phyloP scores from a whole-genome alignment of 2,329 filamentous ascomycete species.

The Dissoconium aciculare region DNA sequence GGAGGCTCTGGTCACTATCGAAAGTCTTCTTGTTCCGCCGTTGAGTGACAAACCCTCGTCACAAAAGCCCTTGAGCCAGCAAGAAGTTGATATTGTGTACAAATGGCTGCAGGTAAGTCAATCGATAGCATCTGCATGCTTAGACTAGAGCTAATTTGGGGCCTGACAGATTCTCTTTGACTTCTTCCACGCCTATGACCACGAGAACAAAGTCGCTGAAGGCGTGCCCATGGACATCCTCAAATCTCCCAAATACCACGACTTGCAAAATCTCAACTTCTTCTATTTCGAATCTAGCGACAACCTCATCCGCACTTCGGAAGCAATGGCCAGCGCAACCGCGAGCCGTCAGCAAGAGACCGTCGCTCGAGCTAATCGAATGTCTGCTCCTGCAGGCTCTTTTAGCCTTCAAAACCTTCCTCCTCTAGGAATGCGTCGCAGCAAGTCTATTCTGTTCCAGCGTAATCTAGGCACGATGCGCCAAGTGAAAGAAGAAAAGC shows the following conservation, averaged over 20 bases:
- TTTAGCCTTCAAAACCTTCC: constrained; percentile 16
- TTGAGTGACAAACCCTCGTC: constrained; percentile 85
- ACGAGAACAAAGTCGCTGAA: constrained; percentile 64
- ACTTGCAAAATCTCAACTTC: constrained; percentile 90
- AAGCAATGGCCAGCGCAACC: constrained; percentile 83
- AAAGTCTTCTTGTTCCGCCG: constrained; percentile 78
- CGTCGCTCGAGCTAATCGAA: constrained; percentile 39
- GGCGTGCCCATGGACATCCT: constrained; percentile 83
- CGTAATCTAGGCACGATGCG: constrained; percentile 93
- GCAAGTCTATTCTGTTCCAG: constrained; percentile 67
- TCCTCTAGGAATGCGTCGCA: constrained; percentile 27
- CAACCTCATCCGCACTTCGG: constrained; percentile 83
- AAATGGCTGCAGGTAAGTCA: constrained; percentile 60
- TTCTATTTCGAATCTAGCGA: constrained; percentile 94
- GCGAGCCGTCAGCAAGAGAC: constrained; percentile 56
- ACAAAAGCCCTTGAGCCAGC: constrained; percentile 67
- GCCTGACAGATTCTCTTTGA: constrained; percentile 57
- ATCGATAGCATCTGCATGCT: no score
- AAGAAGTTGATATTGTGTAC: constrained; percentile 88
- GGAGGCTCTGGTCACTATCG: constrained; percentile 83
- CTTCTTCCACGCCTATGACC: constrained; percentile 90
- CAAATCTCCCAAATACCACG: constrained; percentile 96
- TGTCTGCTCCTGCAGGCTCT: constrained; percentile 48
- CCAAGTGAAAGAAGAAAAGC: constrained; percentile 87
- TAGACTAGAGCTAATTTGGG: no score